Conservation (phyloP, 2,329 filamentous ascomycete genomes). For the Colletotrichum ledebouriae region DNA sequence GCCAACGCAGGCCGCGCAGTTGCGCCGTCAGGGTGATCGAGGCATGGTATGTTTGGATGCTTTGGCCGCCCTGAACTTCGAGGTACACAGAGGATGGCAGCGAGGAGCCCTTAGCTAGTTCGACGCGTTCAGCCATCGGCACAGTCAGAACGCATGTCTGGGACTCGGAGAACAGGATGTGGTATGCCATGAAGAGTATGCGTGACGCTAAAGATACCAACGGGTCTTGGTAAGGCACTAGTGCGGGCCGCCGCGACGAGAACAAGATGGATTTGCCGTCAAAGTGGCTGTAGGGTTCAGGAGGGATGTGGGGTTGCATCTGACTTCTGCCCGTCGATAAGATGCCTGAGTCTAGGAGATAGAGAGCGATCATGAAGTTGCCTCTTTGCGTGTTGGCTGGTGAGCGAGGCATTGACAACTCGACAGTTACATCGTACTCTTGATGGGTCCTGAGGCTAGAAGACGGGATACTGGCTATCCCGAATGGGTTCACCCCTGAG, state of each 20-base stretch:
- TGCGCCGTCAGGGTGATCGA: slow-evolving; percentile 78
- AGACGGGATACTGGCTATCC: slow-evolving; percentile 59
- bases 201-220: slow-evolving; percentile 73
- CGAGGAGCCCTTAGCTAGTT: slow-evolving; percentile 65
- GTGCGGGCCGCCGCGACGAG: slow-evolving; percentile 78
- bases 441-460: slow-evolving; percentile 76
- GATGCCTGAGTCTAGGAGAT: slow-evolving; percentile 68
- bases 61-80: slow-evolving; percentile 77
- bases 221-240: slow-evolving; percentile 83
- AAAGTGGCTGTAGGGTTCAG: slow-evolving; percentile 53
- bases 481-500: slow-evolving; percentile 66
- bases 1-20: slow-evolving; percentile 81
- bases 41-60: slow-evolving; percentile 82
- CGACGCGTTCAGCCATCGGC: slow-evolving; percentile 79
- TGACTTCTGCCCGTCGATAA: slow-evolving; percentile 44
- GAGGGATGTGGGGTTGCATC: slow-evolving; percentile 35
- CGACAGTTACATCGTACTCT: slow-evolving; percentile 85
- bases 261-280: slow-evolving; percentile 63
- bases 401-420: slow-evolving; percentile 83
- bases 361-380: slow-evolving; percentile 94
- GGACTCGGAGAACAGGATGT: slow-evolving; percentile 73
- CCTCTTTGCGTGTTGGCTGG: slow-evolving; percentile 80
- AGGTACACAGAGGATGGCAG: slow-evolving; percentile 64
- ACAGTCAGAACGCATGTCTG: slow-evolving; percentile 76
- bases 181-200: slow-evolving; percentile 75